Percentiles rank a stretch among this genome's conserved stretches.
Conservation (phyloP, 2,329 filamentous ascomycete genomes). For the Setomelanomma holmii region DNA sequence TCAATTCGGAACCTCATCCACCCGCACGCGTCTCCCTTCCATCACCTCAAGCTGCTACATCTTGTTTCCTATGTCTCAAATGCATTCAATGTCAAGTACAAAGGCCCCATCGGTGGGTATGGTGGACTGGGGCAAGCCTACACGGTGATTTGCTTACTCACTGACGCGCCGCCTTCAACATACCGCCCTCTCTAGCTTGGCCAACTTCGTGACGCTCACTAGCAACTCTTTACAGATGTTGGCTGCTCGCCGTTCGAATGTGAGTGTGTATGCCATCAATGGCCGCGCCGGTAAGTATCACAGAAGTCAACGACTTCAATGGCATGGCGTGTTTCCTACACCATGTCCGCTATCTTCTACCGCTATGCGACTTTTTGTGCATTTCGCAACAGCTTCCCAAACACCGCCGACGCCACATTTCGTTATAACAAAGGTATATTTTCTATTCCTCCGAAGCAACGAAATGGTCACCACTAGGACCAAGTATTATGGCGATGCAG, state of each 20-base stretch:
- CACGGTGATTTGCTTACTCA: too few species aligned
- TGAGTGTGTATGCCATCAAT: background rate
- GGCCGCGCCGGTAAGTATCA: background rate
- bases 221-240: background rate
- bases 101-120: too few species aligned
- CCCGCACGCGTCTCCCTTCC: background rate
- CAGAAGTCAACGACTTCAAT: background rate
- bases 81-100: too few species aligned
- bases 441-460: background rate
- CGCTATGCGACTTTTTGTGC: background rate
- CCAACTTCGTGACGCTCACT: too few species aligned
- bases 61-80: background rate
- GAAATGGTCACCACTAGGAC: conserved; percentile 11
- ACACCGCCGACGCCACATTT: too few species aligned
- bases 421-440: too few species aligned
- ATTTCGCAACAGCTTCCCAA: background rate
- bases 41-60: background rate
- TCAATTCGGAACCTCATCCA: background rate
- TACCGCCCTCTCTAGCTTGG: too few species aligned
- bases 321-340: background rate
- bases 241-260: background rate
- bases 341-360: background rate
- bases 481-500: background rate
- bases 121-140: too few species aligned
- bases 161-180: too few species aligned